These are phyloP conservation scores for Suaeda aralocaspica DNA, from an alignment of 148 eudicot genomes.

Conservation along the genomic window DNA sequence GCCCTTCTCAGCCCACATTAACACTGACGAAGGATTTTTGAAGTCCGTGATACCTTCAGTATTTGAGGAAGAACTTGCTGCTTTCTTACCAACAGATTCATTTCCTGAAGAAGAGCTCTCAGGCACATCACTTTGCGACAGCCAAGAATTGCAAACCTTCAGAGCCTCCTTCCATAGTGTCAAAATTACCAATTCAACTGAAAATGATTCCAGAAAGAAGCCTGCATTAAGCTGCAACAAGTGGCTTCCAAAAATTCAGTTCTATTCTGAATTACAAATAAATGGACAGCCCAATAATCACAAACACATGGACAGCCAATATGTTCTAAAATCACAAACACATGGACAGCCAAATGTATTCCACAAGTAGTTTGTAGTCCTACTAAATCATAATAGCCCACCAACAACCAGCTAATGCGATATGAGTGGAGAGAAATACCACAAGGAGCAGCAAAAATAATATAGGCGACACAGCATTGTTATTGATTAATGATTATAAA, in stretches of 20 bases:
- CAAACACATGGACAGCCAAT: background rate
- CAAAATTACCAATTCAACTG: slow-evolving; percentile 41
- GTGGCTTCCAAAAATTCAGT: slow-evolving; percentile 9
- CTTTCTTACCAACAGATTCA: slow-evolving; percentile 14
- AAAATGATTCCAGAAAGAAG: slow-evolving; percentile 39
- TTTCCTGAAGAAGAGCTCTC: slow-evolving; percentile 28
- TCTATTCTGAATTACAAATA: background rate
- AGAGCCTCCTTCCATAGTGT: slow-evolving; percentile 44
- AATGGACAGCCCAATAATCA: no score
- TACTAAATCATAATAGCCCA: no score
- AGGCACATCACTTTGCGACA: slow-evolving; percentile 13
- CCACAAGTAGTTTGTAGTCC: no score
- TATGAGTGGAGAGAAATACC: background rate
- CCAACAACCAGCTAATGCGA: no score
- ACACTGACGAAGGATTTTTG: slow-evolving; percentile 28
- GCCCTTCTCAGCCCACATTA: slow-evolving; percentile 41
- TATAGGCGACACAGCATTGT: background rate
- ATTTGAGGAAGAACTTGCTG: slow-evolving; percentile 20
- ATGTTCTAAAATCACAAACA: no score
- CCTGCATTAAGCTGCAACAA: slow-evolving; percentile 39
- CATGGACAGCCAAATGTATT: background rate
- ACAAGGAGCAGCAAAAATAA: background rate
- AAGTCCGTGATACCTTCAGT: slow-evolving; percentile 16
- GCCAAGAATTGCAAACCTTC: slow-evolving; percentile 33
- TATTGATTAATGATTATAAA: background rate